Evolutionary conservation across 2,329 filamentous ascomycete genomes (phyloP).

Genomic region (Juglanconis sp.): DNA sequence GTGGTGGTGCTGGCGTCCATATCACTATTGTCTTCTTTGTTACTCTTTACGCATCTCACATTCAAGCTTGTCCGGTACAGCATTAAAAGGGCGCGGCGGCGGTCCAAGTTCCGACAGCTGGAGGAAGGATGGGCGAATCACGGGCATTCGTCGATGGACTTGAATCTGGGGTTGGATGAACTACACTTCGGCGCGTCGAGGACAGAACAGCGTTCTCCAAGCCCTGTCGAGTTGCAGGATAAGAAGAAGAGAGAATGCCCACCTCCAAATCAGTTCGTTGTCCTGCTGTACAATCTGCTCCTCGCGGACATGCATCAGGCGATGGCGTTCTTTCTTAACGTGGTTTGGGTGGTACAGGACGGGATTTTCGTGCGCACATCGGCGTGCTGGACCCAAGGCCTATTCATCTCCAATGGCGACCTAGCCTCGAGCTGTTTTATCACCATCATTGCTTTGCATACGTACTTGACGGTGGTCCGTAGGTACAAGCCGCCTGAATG

Average conservation of each 20-base stretch:
- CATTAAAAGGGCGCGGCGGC: slow-evolving; percentile 14
- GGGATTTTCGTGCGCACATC: slow-evolving; percentile 44
- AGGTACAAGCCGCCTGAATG: slow-evolving; percentile 43
- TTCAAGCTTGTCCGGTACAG: slow-evolving; percentile 27
- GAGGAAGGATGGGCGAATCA: not conserved
- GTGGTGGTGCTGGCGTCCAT: slow-evolving; percentile 24
- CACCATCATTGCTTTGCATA: slow-evolving; percentile 55
- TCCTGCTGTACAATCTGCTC: slow-evolving; percentile 58
- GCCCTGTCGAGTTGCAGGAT: not conserved
- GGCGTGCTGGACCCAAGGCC: slow-evolving; percentile 53
- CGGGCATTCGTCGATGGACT: slow-evolving; percentile 13
- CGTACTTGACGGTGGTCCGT: slow-evolving; percentile 51
- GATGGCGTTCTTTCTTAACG: slow-evolving; percentile 52
- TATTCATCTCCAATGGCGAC: slow-evolving; percentile 57
- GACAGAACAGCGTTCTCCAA: not conserved
- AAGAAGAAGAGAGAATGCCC: not conserved
- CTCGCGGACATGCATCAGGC: slow-evolving; percentile 58
- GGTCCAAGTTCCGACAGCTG: not conserved
- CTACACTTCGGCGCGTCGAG: slow-evolving; percentile 19
- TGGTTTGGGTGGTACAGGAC: slow-evolving; percentile 47
- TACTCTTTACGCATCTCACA: slow-evolving; percentile 26
- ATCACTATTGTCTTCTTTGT: slow-evolving; percentile 23
- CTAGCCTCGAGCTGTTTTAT: slow-evolving; percentile 57
- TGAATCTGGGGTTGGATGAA: slow-evolving; percentile 25
- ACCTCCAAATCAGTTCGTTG: slow-evolving; percentile 51